These are phyloP conservation scores for Hypomyces perniciosus DNA, from an alignment of 2,329 filamentous ascomycete genomes.

Conservation along the genomic window DNA sequence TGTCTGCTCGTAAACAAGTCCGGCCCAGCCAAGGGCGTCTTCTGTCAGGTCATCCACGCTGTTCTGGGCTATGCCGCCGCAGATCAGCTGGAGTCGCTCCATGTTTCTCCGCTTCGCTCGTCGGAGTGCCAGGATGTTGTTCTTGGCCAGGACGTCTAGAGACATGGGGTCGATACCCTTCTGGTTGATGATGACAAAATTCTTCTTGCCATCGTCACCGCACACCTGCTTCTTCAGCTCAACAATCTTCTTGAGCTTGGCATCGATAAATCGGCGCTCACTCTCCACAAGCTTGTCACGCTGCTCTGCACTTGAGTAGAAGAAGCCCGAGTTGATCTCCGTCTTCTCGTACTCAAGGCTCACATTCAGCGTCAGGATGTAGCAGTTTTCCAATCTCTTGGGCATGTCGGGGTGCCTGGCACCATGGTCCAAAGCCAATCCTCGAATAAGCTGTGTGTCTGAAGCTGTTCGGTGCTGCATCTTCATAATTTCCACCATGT, in stretches of 20 bases:
- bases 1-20: slow-evolving; percentile 93
- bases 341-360: slow-evolving; percentile 98
- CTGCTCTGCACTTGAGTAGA: slow-evolving; percentile 95
- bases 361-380: slow-evolving; percentile 91
- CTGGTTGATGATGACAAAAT: slow-evolving; percentile 97
- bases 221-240: slow-evolving; percentile 98
- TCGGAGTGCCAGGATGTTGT: slow-evolving; percentile 89
- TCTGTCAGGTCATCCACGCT: slow-evolving; percentile 88
- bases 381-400: slow-evolving; percentile 90
- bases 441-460: slow-evolving; percentile 92
- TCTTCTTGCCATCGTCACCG: slow-evolving; percentile 86
- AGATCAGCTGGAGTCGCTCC: slow-evolving; percentile 94
- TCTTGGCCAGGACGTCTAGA: slow-evolving; percentile 93
- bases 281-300: slow-evolving; percentile 97
- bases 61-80: slow-evolving; percentile 88
- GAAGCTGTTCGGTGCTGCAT: slow-evolving; percentile 98
- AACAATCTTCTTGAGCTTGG: slow-evolving; percentile 95
- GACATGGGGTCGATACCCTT: slow-evolving; percentile 98
- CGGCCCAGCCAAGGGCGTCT: slow-evolving; percentile 90
- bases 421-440: slow-evolving; percentile 89
- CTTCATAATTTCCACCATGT: slow-evolving; percentile 99
- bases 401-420: slow-evolving; percentile 98
- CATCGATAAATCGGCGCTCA: slow-evolving; percentile 90
- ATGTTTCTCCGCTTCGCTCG: slow-evolving; percentile 98
- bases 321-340: slow-evolving; percentile 98